Evolutionary conservation across 768 basidiomycete species (phyloP), one percentile per base, ranked within the genome.

Genomic region (Kwoniella pini): DNA sequence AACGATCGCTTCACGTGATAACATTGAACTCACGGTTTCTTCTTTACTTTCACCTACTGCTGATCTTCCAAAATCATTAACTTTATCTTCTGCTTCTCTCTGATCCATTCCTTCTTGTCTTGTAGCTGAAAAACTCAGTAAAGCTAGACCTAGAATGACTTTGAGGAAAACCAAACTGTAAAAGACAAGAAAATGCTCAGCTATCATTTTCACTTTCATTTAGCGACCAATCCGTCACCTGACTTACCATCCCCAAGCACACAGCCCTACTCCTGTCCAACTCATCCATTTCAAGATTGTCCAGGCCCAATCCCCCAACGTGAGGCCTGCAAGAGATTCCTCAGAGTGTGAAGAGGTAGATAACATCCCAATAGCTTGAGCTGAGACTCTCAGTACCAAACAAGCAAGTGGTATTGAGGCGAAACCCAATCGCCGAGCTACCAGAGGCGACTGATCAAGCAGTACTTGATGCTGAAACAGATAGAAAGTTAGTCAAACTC

Each of bases 371-470:
- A 81, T 56, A 2, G 79, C 80, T 59, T 82, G 81, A 22, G 72
- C 70, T 40, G 72, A 65, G 6, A 82, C 77, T 0, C 81, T 73
- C 13, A 82, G 72, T 27, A 81, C 79, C 17, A 98, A 82, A 22
- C 90, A 90, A 0, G 92, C 91, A 2, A 98, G 83, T 0, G 96
- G 96, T 21, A 98, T 82, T 0, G 93, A 86, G 1, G 96, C 89
- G 76, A 98, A 96, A 15, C 96, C 96, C 9, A 99, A 82, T 5
- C 96, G 85, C 2, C 95, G 88, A 1, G 94, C 90, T 30, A 98
- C 91, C 4, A 94, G 83, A 5, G 94, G 94, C 1, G 94, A 94
- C 74, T 96, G 94, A 72, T 99, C 96, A 19, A 96, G 90, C 61
- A 94, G 92, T 2, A 76, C 49, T 9, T 88, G 83, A 75, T 93